Percentiles rank a stretch among this genome's conserved stretches.
These are phyloP conservation scores for Auricularia cornea DNA, from an alignment of 768 basidiomycete species.

Conservation along the genomic window DNA sequence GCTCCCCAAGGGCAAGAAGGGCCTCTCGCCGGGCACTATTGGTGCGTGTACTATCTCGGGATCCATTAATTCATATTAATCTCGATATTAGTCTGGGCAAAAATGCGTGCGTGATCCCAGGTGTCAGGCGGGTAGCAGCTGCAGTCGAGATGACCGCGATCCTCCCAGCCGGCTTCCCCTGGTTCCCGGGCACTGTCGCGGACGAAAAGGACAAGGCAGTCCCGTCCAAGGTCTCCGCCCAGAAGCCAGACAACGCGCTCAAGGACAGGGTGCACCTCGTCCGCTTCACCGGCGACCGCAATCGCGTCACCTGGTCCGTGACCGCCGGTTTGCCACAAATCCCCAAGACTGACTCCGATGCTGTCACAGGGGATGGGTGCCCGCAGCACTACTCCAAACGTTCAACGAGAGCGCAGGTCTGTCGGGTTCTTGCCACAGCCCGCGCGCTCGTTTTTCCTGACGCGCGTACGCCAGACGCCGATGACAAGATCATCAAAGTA, in stretches of 20 bases:
- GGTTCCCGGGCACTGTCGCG: neutral
- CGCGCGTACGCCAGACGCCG: neutral
- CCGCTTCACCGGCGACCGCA: neutral
- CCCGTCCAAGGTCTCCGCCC: neutral
- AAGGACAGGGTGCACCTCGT: neutral
- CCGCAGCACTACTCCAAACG: neutral
- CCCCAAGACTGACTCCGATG: neutral
- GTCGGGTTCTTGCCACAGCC: neutral
- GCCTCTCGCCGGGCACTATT: neutral
- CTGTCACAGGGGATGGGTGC: neutral
- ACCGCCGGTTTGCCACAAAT: neutral
- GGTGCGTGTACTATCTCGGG: neutral
- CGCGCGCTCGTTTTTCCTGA: neutral
- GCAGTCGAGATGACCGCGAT: neutral
- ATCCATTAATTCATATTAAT: neutral
- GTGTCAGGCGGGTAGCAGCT: neutral
- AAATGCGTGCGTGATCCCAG: neutral
- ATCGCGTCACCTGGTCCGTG: neutral
- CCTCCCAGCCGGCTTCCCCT: neutral
- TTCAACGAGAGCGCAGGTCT: conserved; percentile 1
- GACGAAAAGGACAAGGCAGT: neutral
- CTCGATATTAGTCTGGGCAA: neutral
- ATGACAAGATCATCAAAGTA: neutral
- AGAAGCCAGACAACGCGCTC: neutral
- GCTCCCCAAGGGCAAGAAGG: neutral